Conservation (phyloP, 495 filamentous ascomycete genomes). For the Xylaria telfairii region DNA sequence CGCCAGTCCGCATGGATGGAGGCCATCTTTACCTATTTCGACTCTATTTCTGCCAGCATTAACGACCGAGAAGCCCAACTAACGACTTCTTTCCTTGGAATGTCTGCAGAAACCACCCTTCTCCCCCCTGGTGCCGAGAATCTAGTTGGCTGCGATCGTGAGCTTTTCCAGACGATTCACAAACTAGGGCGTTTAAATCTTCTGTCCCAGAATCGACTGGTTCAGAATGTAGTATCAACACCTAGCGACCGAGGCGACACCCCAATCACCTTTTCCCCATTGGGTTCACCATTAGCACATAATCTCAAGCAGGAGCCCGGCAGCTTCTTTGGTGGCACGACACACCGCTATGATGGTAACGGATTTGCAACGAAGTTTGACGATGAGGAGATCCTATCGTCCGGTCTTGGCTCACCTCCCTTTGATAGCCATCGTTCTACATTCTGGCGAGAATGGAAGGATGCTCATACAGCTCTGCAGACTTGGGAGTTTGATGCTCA, state of each 20-base stretch:
- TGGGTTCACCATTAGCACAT: slow-evolving; percentile 51
- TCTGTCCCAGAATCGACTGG: slow-evolving; percentile 76
- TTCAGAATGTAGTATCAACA: slow-evolving; percentile 45
- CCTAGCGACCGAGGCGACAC: slow-evolving; percentile 35
- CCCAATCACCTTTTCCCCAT: slow-evolving; percentile 40
- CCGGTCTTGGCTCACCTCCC: slow-evolving; percentile 41
- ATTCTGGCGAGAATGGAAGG: slow-evolving; percentile 89
- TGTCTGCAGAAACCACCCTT: slow-evolving; percentile 74
- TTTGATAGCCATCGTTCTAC: slow-evolving; percentile 62
- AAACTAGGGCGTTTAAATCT: slow-evolving; percentile 85
- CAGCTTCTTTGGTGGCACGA: slow-evolving; percentile 39
- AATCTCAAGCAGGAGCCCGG: slow-evolving; percentile 55
- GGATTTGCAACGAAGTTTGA: slow-evolving; percentile 62
- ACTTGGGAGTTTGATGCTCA: slow-evolving; percentile 75
- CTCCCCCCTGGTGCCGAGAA: slow-evolving; percentile 67
- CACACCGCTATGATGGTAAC: slow-evolving; percentile 65
- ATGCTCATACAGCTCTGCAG: slow-evolving; percentile 76
- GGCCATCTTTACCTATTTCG: slow-evolving; percentile 94
- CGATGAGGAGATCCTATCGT: slow-evolving; percentile 47
- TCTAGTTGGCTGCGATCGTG: slow-evolving; percentile 83
- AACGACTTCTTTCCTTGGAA: slow-evolving; percentile 65
- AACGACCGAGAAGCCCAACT: slow-evolving; percentile 94
- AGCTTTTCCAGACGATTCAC: slow-evolving; percentile 77
- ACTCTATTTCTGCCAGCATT: slow-evolving; percentile 90
- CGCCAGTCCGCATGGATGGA: slow-evolving; percentile 84